Conservation (phyloP, 192 early-diverging fungal genomes). For the Diversispora eburnea region DNA sequence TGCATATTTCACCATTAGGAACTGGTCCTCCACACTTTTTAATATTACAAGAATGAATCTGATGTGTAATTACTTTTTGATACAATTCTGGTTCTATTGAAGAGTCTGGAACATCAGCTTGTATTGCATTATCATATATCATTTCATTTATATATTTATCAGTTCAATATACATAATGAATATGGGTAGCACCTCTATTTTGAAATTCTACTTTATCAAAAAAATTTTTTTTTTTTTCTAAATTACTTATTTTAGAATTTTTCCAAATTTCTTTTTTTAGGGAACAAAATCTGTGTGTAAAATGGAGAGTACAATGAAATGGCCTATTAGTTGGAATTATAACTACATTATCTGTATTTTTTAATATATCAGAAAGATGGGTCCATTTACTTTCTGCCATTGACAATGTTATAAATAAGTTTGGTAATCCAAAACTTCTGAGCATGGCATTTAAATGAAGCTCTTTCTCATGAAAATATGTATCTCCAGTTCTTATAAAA, state of each 20-base stretch:
- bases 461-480: slow-evolving; percentile 6
- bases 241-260: background rate
- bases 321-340: slow-evolving; percentile 3
- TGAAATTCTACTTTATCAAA: slow-evolving; percentile 17
- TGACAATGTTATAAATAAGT: slow-evolving; percentile 8
- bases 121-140: background rate
- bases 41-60: slow-evolving; percentile 9
- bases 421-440: background rate
- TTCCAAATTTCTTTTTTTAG: background rate
- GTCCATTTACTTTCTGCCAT: background rate
- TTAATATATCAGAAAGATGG: background rate
- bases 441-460: slow-evolving; percentile 5
- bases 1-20: background rate
- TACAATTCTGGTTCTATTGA: background rate
- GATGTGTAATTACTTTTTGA: background rate
- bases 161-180: background rate
- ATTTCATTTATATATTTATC: background rate
- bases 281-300: background rate
- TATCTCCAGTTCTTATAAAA: slow-evolving; percentile 11
- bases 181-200: background rate
- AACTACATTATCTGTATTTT: slow-evolving; percentile 3
- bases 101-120: background rate
- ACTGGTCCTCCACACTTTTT: background rate
- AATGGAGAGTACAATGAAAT: background rate
- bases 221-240: background rate